Conservation (phyloP, 1,284 basidiomycete species). For the Trichosporon inkin region DNA sequence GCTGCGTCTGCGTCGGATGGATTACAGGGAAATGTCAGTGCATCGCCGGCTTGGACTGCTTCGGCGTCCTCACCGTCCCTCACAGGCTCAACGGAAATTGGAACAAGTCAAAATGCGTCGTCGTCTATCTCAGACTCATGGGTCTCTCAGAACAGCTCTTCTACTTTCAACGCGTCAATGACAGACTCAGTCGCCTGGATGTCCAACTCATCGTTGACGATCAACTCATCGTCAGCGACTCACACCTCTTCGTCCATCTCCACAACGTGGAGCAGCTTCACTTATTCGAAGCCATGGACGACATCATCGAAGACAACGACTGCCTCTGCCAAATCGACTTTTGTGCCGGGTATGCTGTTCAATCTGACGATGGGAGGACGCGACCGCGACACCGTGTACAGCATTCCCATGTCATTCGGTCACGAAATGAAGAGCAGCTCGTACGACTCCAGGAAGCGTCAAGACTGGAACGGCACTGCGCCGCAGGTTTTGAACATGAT, state of each 20-base stretch:
- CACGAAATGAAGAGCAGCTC: slow-evolving; percentile 26
- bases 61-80: not conserved
- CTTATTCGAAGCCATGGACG: slow-evolving; percentile 20
- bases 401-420: slow-evolving; percentile 36
- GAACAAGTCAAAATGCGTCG: not conserved
- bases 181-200: not conserved
- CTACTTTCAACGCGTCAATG: not conserved
- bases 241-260: not conserved
- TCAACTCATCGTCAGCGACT: not conserved
- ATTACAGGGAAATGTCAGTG: not conserved
- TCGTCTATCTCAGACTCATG: not conserved
- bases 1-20: not conserved
- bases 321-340: slow-evolving; percentile 24
- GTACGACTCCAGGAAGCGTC: not conserved
- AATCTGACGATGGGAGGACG: slow-evolving; percentile 35
- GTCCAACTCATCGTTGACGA: not conserved
- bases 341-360: slow-evolving; percentile 39
- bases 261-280: not conserved
- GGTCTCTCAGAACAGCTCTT: not conserved
- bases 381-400: slow-evolving; percentile 40
- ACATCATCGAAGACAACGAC: slow-evolving; percentile 19
- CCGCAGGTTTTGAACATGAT: slow-evolving; percentile 41
- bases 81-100: not conserved
- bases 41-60: not conserved
- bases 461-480: slow-evolving; percentile 26